Base-by-base conservation (phyloP, 805 yeast genomes). In the Candida saitoana region DNA sequence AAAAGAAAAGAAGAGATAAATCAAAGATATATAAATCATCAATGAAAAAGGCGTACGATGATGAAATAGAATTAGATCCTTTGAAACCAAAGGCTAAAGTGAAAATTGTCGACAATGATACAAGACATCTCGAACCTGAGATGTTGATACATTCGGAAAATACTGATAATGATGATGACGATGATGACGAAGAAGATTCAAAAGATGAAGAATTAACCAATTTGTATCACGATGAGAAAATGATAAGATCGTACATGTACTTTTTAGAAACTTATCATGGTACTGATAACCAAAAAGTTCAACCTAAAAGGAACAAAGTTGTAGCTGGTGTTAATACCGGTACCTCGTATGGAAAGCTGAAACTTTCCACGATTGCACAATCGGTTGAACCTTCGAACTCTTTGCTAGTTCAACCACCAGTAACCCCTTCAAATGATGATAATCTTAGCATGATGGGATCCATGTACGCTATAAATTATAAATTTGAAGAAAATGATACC, bases 241-340 rank as follows among this genome's bases (percentile, higher is more conserved):
- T 91, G 96, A 79, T 87, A 64, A 87, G 87, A 52, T 87, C 96
- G 1, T 90, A 88, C 59, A 69, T 90, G 65, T 82, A 88, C 59
- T 90, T 90, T 57, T 65, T 89, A 52, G 96, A 89, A 54, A 87
- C 89, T 51, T 89, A 89, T 61, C 90, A 56, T 29, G 32, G 32
- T 12, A 29, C 32, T 6, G 32, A 29, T 12, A 29, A 9, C 16
- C n/a, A 29, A 29, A 29, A 29, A 11, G 12, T 5, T 6, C 32
- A 29, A 29, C 11, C 32, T 9, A 29, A 14, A 29, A 29, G 32
- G 11, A 29, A 38, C 29, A 4, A 29, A 12, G 41, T 32, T 32
- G 34, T 34, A 12, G 30, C 36, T 9, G 32, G 43, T 17, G 14
- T 39, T 7, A 33, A 39, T 30, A 38, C 37, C 24, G 36, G 41